Base-by-base conservation (phyloP, 148 eudicot genomes). In the Vaccinium darrowii region DNA sequence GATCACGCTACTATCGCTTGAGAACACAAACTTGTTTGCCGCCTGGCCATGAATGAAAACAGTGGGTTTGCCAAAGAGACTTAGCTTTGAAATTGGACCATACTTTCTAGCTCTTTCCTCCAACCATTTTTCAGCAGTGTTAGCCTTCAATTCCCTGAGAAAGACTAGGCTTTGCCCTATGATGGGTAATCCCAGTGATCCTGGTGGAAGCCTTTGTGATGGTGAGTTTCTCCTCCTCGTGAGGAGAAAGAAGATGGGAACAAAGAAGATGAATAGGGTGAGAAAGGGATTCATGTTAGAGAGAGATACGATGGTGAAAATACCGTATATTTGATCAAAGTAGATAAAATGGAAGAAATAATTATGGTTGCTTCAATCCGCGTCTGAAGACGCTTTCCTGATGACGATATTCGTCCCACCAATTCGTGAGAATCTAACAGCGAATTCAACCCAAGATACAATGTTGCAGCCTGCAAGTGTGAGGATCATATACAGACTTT, bases 1-100 rank as follows among this genome's bases (percentile, higher is more conserved):
- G 12, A 89, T 30, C 9, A 69, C 75, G 83, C 67, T 81, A 47
- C 85, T 65, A 67, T 89, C 88, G 27, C 84, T 65, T 1, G 87
- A 60, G 84, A 88, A 91, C 7, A 91, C 87, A 18, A 91, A 83
- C 89, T 89, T 91, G 82, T 91, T 91, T n/a, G 91, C 93, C 51
- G 88, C 90, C 81, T 79, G 90, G 52, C 93, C 91, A 53, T 83
- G 39, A 8, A 91, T 86, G 82, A 91, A 89, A 36, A 88, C 89
- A 12, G 91, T 86, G 8, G 90, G 93, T 51, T 83, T 84, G 8
- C 93, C 93, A 74, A 89, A 91, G 7, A 91, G 89, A 67, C 90
- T 85, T 49, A 89, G 56, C 84, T 91, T 91, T 1, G 89, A 89
- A 2, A 89, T 69, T 4, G 88, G 85, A 27, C 91, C 91, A 23